Percentiles rank a stretch among this genome's conserved stretches.
These are phyloP conservation scores for Botrytis byssoidea DNA, from an alignment of 2,329 filamentous ascomycete genomes.

Conservation along the genomic window DNA sequence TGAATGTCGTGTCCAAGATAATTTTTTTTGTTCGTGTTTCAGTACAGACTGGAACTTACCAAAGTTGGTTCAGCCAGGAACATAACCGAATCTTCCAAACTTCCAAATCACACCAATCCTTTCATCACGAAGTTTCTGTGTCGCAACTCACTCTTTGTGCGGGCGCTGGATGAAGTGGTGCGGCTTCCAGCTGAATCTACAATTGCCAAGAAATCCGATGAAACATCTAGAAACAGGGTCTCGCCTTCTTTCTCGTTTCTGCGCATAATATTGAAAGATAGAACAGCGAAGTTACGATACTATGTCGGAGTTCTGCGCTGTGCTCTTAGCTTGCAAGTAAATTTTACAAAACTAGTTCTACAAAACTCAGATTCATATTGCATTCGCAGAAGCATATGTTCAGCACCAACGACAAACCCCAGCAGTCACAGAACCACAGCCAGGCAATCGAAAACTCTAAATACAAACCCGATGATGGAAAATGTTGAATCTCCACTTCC, in stretches of 20 bases:
- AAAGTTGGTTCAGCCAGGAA: neutral
- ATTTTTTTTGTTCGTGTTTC: neutral
- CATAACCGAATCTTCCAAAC: neutral
- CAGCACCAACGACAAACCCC: neutral
- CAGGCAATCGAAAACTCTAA: too few relatives aligned
- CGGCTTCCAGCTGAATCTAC: neutral
- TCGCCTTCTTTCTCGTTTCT: neutral
- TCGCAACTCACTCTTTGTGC: neutral
- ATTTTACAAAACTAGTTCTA: neutral
- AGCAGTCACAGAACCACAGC: neutral
- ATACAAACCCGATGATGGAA: neutral
- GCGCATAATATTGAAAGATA: too few relatives aligned
- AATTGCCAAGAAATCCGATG: neutral
- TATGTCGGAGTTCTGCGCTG: neutral
- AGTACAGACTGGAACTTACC: neutral
- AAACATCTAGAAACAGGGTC: neutral
- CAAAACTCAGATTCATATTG: neutral
- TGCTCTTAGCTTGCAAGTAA: neutral
- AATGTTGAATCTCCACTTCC: neutral
- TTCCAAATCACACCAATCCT: neutral
- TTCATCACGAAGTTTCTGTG: neutral
- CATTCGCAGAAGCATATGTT: neutral
- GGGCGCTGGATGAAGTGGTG: neutral
- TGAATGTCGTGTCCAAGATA: neutral
- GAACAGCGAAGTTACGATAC: too few relatives aligned